Evolutionary conservation across 352 stramenopile species (phyloP), one percentile per base, ranked within the genome.

Genomic region (Phytopythium sindhum): DNA sequence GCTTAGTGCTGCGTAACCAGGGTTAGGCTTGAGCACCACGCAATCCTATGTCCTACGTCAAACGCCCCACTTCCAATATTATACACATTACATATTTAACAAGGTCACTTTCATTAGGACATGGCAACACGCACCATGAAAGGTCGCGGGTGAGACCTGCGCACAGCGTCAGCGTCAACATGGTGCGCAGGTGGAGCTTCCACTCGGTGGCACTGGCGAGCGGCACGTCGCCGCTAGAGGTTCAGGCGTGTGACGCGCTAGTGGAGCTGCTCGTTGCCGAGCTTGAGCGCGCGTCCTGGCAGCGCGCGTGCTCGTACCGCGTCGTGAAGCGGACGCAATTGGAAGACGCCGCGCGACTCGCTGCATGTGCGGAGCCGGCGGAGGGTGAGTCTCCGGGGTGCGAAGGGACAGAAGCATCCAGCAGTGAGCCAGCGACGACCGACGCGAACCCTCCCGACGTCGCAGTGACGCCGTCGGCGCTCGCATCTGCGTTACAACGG

Each of bases 401-500:
- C 1, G 41, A 37, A 55, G 54, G 2, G 17, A 29, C n/a, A 3
- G 11, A 12, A 23, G 28, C 7, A 6, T 1, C 26, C 0, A 55
- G 48, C 10, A 35, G 0, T 2, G 48, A 37, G 26, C 12, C 33
- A 12, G n/a, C 10, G 9, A 11, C 17, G 7, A 19, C 2, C 21
- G 53, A 45, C 21, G 50, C 10, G 44, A 19, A 44, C 17, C 0
- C 23, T 33, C 15, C 26, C 2, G 15, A 39, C 5, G 48, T 8
- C 0, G 51, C 29, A n/a, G 29, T 78, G 39, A 75, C 73, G 17
- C 68, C 75, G 7, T 24, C 50, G 19, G 45, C 70, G 21, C 41
- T 91, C 56, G 82, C 82, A 11, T 39, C 71, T 23, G 78, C 74
- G 19, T 84, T 91, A 60, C 82, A 89, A 63, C 63, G 68, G 26